Conservation (phyloP, 768 basidiomycete genomes). For the Lentinula lateritia region DNA sequence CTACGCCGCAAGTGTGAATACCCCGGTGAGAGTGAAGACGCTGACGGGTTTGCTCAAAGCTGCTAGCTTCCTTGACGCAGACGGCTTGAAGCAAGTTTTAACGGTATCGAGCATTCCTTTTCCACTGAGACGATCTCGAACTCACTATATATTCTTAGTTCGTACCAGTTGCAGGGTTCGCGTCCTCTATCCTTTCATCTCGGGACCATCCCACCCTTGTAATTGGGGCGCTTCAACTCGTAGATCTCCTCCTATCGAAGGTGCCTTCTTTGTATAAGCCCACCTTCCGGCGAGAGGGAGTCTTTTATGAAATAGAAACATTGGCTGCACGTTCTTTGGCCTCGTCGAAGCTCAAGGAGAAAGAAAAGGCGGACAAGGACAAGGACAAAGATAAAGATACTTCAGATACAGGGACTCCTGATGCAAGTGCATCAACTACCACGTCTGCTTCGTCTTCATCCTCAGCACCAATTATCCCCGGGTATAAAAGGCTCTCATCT, state of each 20-base stretch:
- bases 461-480: constrained; percentile 45
- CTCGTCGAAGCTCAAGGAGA: constrained; percentile 38
- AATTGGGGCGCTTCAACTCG: constrained; percentile 85
- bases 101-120: constrained; percentile 44
- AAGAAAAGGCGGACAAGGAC: constrained; percentile 27
- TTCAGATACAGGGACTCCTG: constrained; percentile 17
- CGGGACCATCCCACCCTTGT: constrained; percentile 86
- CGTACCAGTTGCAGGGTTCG: constrained; percentile 93
- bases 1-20: constrained; percentile 95
- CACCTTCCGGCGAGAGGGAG: constrained; percentile 90
- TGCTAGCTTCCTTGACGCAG: constrained; percentile 79
- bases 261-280: constrained; percentile 81
- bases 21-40: constrained; percentile 83
- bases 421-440: constrained; percentile 35
- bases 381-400: constrained; percentile 41
- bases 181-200: constrained; percentile 89
- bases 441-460: constrained; percentile 27
- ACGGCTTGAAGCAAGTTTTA: constrained; percentile 71
- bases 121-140: constrained; percentile 2
- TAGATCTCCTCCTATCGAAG: constrained; percentile 85
- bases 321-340: constrained; percentile 62
- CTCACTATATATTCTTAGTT: constrained; percentile 41
- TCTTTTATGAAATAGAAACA: constrained; percentile 88
- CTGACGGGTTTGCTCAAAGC: constrained; percentile 87
- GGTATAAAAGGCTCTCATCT: constrained; percentile 66